Evolutionary conservation across 2,329 filamentous ascomycete species (phyloP).

Genomic region (Paecilomyces variotii): DNA sequence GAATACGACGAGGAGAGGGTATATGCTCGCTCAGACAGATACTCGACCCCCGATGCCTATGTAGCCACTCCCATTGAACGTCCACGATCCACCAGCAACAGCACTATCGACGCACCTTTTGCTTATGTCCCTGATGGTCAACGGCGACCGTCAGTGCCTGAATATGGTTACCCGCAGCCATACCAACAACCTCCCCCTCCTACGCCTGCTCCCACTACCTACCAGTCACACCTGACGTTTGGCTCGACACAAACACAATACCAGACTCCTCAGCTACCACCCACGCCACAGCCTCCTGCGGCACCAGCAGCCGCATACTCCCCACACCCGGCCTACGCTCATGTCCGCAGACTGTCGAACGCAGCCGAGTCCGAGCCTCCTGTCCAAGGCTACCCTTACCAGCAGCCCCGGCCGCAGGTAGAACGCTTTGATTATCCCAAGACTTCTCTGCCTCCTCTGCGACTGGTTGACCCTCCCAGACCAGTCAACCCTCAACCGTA

Average conservation of each 20-base stretch:
- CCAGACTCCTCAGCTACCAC: constrained; percentile 32
- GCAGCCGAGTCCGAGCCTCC: constrained; percentile 24
- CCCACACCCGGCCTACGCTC: constrained; percentile 26
- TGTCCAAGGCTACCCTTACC: constrained; percentile 13
- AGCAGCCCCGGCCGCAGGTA: constrained; percentile 5
- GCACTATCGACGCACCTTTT: constrained; percentile 42
- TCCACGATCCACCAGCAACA: constrained; percentile 54
- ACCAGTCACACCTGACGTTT: constrained; percentile 36
- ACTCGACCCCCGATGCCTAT: constrained; percentile 44
- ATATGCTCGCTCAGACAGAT: constrained; percentile 42
- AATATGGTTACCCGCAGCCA: constrained; percentile 30
- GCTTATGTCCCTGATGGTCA: constrained; percentile 35
- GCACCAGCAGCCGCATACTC: constrained; percentile 18
- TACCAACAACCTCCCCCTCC: constrained; percentile 33
- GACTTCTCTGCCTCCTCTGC: constrained; percentile 19
- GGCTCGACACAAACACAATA: constrained; percentile 35
- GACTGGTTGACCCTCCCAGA: constrained; percentile 18
- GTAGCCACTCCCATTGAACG: constrained; percentile 41
- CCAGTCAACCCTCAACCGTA: constrained; percentile 17
- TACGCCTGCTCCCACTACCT: constrained; percentile 12
- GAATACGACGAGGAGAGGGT: constrained; percentile 51
- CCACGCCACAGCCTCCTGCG: constrained; percentile 35
- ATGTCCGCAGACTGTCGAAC: constrained; percentile 24
- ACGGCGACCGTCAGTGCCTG: constrained; percentile 43
- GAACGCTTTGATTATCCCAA: constrained; percentile 20